Evolutionary conservation across 768 basidiomycete species (phyloP), one percentile per base, ranked within the genome.

Genomic region (Albatrellus ellisii): DNA sequence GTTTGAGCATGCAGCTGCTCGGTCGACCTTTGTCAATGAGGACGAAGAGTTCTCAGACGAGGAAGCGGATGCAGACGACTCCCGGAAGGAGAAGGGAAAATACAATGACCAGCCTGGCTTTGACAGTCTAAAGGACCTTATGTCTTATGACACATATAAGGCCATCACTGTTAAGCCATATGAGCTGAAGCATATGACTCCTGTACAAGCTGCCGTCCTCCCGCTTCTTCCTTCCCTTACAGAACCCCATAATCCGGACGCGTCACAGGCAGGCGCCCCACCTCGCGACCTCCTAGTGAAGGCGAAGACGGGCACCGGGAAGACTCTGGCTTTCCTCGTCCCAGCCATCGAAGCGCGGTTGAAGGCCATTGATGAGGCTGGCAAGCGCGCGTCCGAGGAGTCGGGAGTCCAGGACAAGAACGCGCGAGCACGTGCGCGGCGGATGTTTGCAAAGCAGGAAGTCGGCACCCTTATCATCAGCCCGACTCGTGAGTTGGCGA

Each of bases 241-340:
- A 11, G 56, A 63, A 14, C 74, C 81, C 8, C 69, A 73, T 54
- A 54, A 66, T 40, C 48, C 56, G 22, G 61, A 55, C 31, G 48
- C 53, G 26, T 36, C 35, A 12, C 22, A 27, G 12, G 28, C 46
- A n/a, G 24, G 49, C 9, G 44, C 44, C 7, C 29, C 47, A 6
- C 45, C 57, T 8, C 73, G 79, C 4, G 90, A 97, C 57, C 59
- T 92, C 18, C 67, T 94, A 34, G 87, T 92, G 43, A 80, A 86
- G 56, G 84, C 89, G 4, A 83, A 79, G 57, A 89, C 89, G 0
- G 87, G 89, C 22, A 89, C 88, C 0, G 89, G 87, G 25, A 94
- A 92, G 62, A 92, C 88, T 0, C 62, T 90, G 26, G 87, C 77
- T 0, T 94, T 91, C 66, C 73, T 95, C 42, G 69, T 94, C 15